Evolutionary conservation across 2,329 filamentous ascomycete genomes (phyloP), one percentile per base, ranked within the genome.

Genomic region (Monosporascus sp.): DNA sequence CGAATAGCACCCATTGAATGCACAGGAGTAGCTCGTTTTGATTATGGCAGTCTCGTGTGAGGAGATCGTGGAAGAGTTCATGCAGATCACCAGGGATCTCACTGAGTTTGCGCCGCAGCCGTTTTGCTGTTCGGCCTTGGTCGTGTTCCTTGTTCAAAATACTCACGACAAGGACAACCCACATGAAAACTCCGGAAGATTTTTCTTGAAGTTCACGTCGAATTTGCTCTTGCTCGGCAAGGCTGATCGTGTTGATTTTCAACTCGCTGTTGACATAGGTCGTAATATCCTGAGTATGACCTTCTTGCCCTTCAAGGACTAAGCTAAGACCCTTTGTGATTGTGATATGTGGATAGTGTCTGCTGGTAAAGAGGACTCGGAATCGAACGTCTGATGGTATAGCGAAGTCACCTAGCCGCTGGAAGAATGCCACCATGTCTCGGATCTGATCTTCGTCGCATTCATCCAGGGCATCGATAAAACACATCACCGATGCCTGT

Each of bases 391-490:
- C 47, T 0, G 26, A 52, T 4, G 60, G 50, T 0, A 61, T 50
- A 3, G 69, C 64, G 0, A 59, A 9, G 3, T 71, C 58, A 0
- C 69, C 67, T 0, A 80, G 52, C 0, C 67, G 57, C 49, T 77
- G 69, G 14, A 81, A 73, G 50, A 74, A 75, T 0, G 58, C 43
- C 1, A 80, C 60, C 72, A 81, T 78, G 0, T 70, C 66, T 31
- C 66, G 66, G 2, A 74, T 63, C 46, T 80, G 64, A 2, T 61
- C 50, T 49, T 76, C 72, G 7, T 76, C 65, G 52, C 76, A 79
- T 56, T 81, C 78, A 38, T 81, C 77, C 1, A 80, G 64, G 0
- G 77, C 78, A 50, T 66, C 63, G 7, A 66, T 55, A 4, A 64
- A 58, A 24, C 57, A 65, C 37, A 52, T 27, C 24, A 59, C 24